A percentile compares a stretch with the other conserved stretches of the same genome.
phyloP scores from a whole-genome alignment of 306 rosid genomes.

The Citrullus amarus region DNA sequence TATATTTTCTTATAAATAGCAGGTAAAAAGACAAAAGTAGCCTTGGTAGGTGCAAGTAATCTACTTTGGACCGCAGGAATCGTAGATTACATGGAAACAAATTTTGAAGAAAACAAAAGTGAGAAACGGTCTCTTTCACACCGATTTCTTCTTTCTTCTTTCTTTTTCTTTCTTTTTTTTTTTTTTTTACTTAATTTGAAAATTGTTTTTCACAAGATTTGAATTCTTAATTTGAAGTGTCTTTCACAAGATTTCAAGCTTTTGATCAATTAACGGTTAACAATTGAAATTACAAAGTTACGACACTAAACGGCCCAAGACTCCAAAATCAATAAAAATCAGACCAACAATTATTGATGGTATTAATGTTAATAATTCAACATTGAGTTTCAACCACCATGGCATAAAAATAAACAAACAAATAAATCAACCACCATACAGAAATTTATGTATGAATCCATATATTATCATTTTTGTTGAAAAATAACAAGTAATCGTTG shows the following conservation, averaged over 20 bases:
- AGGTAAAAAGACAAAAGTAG: not conserved
- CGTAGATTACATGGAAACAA: not conserved
- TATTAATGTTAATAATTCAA: not conserved
- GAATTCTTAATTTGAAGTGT: not conserved
- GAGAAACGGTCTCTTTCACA: slow-evolving; percentile 3
- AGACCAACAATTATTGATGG: not conserved
- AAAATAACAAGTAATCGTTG: not conserved
- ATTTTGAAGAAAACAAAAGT: not conserved
- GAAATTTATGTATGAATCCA: not conserved
- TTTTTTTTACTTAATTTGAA: too few relatives aligned
- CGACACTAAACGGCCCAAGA: not conserved
- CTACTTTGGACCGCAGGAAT: not conserved
- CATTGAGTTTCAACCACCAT: not conserved
- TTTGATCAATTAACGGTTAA: not conserved
- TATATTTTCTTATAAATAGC: not conserved
- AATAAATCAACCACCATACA: not conserved
- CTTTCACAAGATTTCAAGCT: not conserved
- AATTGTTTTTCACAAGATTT: not conserved
- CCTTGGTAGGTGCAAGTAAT: not conserved
- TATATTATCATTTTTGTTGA: not conserved
- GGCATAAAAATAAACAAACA: too few relatives aligned
- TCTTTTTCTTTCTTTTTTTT: not conserved
- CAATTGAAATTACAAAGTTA: not conserved
- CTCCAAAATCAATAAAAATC: not conserved
- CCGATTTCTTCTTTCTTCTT: not conserved